Evolutionary conservation across 2,329 filamentous ascomycete species (phyloP).

Genomic region (Dissoconium aciculare): DNA sequence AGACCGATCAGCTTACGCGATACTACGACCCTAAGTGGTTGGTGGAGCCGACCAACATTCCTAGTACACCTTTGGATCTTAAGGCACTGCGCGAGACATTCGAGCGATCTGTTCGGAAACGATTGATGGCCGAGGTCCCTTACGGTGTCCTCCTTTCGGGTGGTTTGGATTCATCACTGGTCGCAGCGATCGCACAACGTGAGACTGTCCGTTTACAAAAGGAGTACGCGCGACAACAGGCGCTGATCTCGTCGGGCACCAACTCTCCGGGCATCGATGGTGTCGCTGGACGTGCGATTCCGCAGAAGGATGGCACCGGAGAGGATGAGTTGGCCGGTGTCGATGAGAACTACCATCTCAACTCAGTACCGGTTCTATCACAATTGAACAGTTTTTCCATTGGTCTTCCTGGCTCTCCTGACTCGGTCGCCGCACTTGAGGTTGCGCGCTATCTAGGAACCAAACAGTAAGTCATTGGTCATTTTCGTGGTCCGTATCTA

Average conservation of each 20-base stretch:
- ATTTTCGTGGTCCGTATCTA: no score
- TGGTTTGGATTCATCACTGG: constrained; percentile 86
- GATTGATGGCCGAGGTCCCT: constrained; percentile 95
- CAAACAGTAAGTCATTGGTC: no score
- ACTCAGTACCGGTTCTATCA: constrained; percentile 77
- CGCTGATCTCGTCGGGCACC: constrained; percentile 25
- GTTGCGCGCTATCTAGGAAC: constrained; percentile 95
- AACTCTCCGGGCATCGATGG: constrained; percentile 18
- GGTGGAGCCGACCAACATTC: constrained; percentile 67
- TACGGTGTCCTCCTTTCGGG: constrained; percentile 93
- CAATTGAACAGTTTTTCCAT: constrained; percentile 99
- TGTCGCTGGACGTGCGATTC: constrained; percentile 32
- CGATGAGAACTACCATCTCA: constrained; percentile 78
- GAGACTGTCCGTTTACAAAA: constrained; percentile 65
- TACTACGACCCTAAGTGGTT: constrained; percentile 86
- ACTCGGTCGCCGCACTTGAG: constrained; percentile 80
- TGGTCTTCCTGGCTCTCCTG: constrained; percentile 79
- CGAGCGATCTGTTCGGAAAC: constrained; percentile 85
- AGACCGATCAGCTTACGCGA: constrained; percentile 66
- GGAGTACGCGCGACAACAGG: constrained; percentile 24
- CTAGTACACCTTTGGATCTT: constrained; percentile 66
- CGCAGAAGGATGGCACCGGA: constrained; percentile 31
- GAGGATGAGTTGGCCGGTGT: constrained; percentile 76
- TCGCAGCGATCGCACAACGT: constrained; percentile 86
- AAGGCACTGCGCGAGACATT: constrained; percentile 67